Percentiles rank a stretch among this genome's conserved stretches.
These are phyloP conservation scores for Fusarium sterilihyphosum DNA, from an alignment of 2,329 filamentous ascomycete genomes.

Conservation along the genomic window DNA sequence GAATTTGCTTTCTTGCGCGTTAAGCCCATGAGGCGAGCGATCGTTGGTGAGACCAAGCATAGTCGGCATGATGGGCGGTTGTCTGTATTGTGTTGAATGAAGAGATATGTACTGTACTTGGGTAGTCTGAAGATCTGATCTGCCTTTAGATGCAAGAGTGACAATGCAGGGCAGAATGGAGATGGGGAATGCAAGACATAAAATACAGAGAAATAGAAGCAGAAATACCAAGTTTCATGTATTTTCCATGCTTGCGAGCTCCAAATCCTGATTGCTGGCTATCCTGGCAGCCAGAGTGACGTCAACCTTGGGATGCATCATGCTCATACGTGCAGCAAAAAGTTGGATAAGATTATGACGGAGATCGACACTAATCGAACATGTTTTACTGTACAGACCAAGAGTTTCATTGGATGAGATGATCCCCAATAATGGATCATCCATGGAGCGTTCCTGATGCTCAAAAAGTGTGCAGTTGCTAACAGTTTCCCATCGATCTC, in stretches of 20 bases:
- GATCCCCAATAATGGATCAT: not conserved
- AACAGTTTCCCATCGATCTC: not conserved
- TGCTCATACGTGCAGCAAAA: conserved; percentile 18
- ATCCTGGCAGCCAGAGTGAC: conserved; percentile 36
- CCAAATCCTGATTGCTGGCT: conserved; percentile 45
- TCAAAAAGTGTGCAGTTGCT: not conserved
- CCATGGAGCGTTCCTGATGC: conserved; percentile 6
- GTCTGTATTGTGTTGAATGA: not conserved
- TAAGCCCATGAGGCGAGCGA: conserved; percentile 38
- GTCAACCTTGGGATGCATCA: conserved; percentile 34
- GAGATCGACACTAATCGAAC: conserved; percentile 35
- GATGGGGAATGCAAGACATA: conserved; percentile 12
- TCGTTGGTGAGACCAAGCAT: conserved; percentile 44
- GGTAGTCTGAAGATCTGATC: not conserved
- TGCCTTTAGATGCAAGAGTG: conserved; percentile 5
- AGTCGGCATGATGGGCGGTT: conserved; percentile 39
- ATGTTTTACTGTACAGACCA: conserved; percentile 8
- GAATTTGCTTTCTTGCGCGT: conserved; percentile 26
- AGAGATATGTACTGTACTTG: not conserved
- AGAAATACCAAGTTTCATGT: conserved; percentile 19
- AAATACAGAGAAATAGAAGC: conserved; percentile 9
- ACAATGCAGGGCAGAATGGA: not conserved
- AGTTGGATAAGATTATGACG: conserved; percentile 39
- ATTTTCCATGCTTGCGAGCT: conserved; percentile 38
- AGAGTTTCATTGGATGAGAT: conserved; percentile 7